Percentiles rank a stretch among this genome's conserved stretches.
Conservation (phyloP, 768 basidiomycete genomes). For the Agrocybe pediades region DNA sequence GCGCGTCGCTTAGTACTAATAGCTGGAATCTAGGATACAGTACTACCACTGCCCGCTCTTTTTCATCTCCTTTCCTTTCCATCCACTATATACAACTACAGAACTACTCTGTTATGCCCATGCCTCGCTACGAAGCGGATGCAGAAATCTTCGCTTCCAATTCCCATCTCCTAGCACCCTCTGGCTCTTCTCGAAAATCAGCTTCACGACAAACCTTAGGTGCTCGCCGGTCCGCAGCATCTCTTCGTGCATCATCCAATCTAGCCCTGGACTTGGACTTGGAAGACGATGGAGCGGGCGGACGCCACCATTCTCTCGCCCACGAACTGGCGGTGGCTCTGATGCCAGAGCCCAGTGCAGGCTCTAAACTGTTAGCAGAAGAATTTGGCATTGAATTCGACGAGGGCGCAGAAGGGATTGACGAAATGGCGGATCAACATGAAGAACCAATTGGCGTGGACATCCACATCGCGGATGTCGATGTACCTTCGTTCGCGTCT, state of each 20-base stretch:
- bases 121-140: slow-evolving; percentile 34
- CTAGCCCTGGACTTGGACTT: slow-evolving; percentile 34
- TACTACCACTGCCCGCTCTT: too few species aligned
- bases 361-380: slow-evolving; percentile 79
- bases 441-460: slow-evolving; percentile 30
- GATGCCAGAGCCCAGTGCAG: slow-evolving; percentile 82
- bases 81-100: background rate
- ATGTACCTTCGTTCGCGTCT: slow-evolving; percentile 43
- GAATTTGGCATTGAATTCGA: slow-evolving; percentile 92
- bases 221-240: slow-evolving; percentile 50
- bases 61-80: slow-evolving; percentile 12
- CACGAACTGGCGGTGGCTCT: slow-evolving; percentile 87
- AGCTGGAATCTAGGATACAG: too few species aligned
- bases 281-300: slow-evolving; percentile 41
- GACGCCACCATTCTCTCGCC: slow-evolving; percentile 67
- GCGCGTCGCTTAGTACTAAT: too few species aligned
- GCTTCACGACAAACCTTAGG: slow-evolving; percentile 33
- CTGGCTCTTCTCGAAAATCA: slow-evolving; percentile 31
- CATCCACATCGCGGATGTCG: slow-evolving; percentile 29
- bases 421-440: slow-evolving; percentile 36
- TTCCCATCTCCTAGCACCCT: slow-evolving; percentile 33
- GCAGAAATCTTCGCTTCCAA: slow-evolving; percentile 30
- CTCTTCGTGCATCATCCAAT: slow-evolving; percentile 47
- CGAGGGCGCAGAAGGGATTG: slow-evolving; percentile 83
- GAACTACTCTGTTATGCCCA: slow-evolving; percentile 16